phyloP scores from a whole-genome alignment of 495 filamentous ascomycete species.

The Trichoderma virens region DNA sequence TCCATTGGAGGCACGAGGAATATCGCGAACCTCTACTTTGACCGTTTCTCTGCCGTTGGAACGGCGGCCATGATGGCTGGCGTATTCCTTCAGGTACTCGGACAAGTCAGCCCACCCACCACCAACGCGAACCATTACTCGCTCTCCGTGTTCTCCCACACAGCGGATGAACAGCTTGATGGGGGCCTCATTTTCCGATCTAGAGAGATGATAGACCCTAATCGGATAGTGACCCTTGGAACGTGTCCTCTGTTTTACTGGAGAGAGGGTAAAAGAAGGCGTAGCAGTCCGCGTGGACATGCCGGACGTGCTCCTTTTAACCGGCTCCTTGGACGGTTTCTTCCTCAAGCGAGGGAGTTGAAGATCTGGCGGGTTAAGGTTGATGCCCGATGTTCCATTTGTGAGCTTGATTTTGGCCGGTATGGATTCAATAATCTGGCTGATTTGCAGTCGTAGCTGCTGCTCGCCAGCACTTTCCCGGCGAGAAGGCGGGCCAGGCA shows the following conservation, averaged over 20 bases:
- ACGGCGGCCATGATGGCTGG: slow-evolving; percentile 71
- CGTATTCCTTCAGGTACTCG: slow-evolving; percentile 91
- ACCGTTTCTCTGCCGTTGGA: slow-evolving; percentile 32
- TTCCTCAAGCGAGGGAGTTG: slow-evolving; percentile 29
- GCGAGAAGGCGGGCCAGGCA: slow-evolving; percentile 26
- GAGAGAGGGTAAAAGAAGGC: slow-evolving; percentile 63
- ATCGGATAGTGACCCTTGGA: slow-evolving; percentile 46
- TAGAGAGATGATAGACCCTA: slow-evolving; percentile 88
- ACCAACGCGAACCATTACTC: slow-evolving; percentile 95
- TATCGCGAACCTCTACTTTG: slow-evolving; percentile 53
- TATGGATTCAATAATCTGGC: slow-evolving; percentile 70
- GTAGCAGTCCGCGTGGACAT: slow-evolving; percentile 50
- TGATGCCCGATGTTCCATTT: slow-evolving; percentile 36
- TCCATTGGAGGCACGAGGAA: slow-evolving; percentile 37
- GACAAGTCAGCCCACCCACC: slow-evolving; percentile 94
- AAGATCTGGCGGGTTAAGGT: slow-evolving; percentile 41
- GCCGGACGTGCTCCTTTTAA: slow-evolving; percentile 36
- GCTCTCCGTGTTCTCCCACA: slow-evolving; percentile 81
- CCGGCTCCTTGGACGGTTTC: slow-evolving; percentile 26
- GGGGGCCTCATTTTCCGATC: slow-evolving; percentile 69
- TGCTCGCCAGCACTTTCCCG: slow-evolving; percentile 42
- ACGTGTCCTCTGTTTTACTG: slow-evolving; percentile 41
- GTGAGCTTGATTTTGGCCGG: slow-evolving; percentile 73
- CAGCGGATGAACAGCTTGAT: slow-evolving; percentile 90
- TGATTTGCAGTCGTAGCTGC: slow-evolving; percentile 77